phyloP scores from a whole-genome alignment of 345 rosid species.

The Eucalyptus sp. region DNA sequence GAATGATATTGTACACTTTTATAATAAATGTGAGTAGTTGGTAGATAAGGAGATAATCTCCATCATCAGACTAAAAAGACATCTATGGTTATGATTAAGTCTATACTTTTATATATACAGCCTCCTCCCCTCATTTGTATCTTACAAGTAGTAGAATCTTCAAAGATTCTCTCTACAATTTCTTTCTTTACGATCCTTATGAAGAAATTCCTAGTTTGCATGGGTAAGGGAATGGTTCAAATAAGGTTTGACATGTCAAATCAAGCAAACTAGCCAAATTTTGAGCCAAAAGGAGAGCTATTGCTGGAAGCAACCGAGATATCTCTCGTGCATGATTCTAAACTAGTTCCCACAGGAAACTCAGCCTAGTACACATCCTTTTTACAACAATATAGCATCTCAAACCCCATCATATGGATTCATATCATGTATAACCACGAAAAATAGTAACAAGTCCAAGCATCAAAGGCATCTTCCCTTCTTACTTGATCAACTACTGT shows the following conservation, averaged over 20 bases:
- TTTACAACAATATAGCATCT: not conserved
- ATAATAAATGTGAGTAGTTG: rapidly evolving
- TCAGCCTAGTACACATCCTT: not conserved
- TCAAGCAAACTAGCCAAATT: not conserved
- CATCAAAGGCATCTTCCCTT: no score
- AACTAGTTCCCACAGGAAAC: not conserved
- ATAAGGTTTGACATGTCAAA: not conserved
- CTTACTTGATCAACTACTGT: no score
- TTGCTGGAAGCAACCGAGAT: not conserved
- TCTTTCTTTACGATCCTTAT: no score
- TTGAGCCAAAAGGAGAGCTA: not conserved
- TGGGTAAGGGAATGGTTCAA: not conserved
- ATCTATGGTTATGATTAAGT: rapidly evolving
- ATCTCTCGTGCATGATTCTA: not conserved
- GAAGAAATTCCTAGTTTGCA: not conserved
- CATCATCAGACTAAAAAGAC: not conserved
- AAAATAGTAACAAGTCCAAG: not conserved
- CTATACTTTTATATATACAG: rapidly evolving
- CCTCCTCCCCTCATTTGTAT: no score
- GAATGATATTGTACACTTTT: not conserved
- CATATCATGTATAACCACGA: not conserved
- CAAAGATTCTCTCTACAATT: rapidly evolving
- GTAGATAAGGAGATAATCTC: not conserved
- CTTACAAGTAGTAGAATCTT: not conserved
- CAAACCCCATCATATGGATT: not conserved